These are phyloP conservation scores for Niebla homalea DNA, from an alignment of 495 filamentous ascomycete genomes.

Conservation along the genomic window DNA sequence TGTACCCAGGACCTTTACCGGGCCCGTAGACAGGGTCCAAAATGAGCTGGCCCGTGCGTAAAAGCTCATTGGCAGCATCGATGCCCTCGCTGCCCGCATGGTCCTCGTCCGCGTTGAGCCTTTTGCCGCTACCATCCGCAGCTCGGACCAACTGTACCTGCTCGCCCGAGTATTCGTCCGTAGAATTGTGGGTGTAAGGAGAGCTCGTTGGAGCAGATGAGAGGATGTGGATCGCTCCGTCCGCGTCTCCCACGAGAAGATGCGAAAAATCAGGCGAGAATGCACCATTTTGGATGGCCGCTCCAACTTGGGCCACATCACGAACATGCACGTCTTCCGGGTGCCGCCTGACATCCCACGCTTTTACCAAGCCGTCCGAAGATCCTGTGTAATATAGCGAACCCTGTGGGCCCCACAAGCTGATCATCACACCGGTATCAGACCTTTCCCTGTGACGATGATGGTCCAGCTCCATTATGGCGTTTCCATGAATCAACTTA, in stretches of 20 bases:
- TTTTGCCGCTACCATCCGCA: conserved; percentile 4
- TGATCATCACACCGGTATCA: conserved; percentile 73
- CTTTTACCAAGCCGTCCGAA: conserved; percentile 75
- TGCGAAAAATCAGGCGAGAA: conserved; percentile 61
- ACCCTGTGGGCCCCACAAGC: conserved; percentile 57
- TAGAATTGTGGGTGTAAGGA: background rate
- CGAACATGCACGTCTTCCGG: conserved; percentile 47
- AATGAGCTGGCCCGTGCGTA: conserved; percentile 26
- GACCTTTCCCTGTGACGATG: conserved; percentile 42
- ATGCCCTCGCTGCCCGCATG: conserved; percentile 18
- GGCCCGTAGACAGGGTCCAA: conserved; percentile 31
- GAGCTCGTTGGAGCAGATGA: conserved; percentile 27
- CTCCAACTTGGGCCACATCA: conserved; percentile 37
- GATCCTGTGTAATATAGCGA: conserved; percentile 78
- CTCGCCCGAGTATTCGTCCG: background rate
- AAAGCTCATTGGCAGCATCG: conserved; percentile 17
- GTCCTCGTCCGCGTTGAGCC: background rate
- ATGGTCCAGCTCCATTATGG: conserved; percentile 48
- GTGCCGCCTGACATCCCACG: conserved; percentile 64
- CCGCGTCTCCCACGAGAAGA: conserved; percentile 63
- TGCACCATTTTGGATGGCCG: conserved; percentile 45
- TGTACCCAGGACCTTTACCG: conserved; percentile 32
- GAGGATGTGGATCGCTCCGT: conserved; percentile 58
- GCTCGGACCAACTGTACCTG: conserved; percentile 6
- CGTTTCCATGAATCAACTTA: conserved; percentile 51